Evolutionary conservation across 2,329 filamentous ascomycete species (phyloP).

Genomic region (Bipolaris cookei): DNA sequence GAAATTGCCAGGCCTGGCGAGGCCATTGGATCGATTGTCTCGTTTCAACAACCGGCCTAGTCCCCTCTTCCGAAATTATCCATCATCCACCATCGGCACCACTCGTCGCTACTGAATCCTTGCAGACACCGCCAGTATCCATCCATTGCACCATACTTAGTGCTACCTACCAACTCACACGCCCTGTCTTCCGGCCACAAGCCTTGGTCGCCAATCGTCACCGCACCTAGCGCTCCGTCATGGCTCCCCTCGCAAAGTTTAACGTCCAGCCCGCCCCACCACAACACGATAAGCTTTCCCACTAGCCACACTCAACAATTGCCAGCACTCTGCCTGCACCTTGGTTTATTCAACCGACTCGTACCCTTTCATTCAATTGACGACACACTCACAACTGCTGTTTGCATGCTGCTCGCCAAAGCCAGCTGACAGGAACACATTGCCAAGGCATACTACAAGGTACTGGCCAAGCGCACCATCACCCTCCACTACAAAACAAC

Average conservation of each 20-base stretch:
- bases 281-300: neutral
- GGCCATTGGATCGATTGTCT: constrained; percentile 4
- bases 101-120: constrained; percentile 28
- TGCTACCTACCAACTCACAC: neutral
- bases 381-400: neutral
- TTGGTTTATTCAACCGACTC: neutral
- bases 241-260: neutral
- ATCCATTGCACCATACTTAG: neutral
- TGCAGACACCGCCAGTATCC: constrained; percentile 13
- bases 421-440: neutral
- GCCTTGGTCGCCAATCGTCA: neutral
- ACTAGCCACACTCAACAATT: neutral
- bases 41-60: neutral
- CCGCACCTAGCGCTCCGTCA: neutral
- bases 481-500: neutral
- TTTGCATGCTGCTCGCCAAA: neutral
- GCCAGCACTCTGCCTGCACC: neutral
- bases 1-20: neutral
- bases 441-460: neutral
- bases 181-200: constrained; percentile 15
- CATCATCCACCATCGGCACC: no score
- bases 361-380: neutral
- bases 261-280: neutral
- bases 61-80: no score
- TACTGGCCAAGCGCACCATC: neutral